Conservation (phyloP, 2,329 filamentous ascomycete genomes). For the Penicillium frequentans region DNA sequence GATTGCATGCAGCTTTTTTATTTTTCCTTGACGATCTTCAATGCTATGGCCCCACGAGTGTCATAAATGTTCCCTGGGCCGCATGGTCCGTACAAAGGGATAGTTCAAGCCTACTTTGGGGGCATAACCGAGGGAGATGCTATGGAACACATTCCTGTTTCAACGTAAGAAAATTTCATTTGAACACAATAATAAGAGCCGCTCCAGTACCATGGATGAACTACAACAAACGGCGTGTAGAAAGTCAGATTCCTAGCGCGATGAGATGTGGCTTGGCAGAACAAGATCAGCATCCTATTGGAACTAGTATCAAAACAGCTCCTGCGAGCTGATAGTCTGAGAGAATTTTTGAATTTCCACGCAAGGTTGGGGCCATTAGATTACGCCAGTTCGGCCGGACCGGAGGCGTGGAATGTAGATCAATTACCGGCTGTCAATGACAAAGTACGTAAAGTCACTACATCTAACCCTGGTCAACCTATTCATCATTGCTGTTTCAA, state of each 20-base stretch:
- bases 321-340: background rate
- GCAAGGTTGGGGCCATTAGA: constrained; percentile 7
- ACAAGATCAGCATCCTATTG: constrained; percentile 2
- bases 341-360: background rate
- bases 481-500: constrained; percentile 11
- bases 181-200: no score
- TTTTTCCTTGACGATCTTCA: background rate
- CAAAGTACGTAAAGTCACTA: constrained; percentile 8
- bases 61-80: background rate
- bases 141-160: no score
- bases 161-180: no score
- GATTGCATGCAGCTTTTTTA: background rate
- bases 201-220: no score
- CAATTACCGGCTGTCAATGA: constrained; percentile 4
- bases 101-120: background rate
- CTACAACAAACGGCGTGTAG: no score
- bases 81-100: background rate
- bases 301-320: background rate
- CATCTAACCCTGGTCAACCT: background rate
- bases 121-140: no score
- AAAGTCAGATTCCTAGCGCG: background rate
- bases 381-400: constrained; percentile 18
- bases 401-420: constrained; percentile 13
- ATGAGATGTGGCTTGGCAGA: background rate
- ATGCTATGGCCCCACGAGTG: background rate